phyloP scores from a whole-genome alignment of 345 rosid species.

The Chamaenerion angustifolium region DNA sequence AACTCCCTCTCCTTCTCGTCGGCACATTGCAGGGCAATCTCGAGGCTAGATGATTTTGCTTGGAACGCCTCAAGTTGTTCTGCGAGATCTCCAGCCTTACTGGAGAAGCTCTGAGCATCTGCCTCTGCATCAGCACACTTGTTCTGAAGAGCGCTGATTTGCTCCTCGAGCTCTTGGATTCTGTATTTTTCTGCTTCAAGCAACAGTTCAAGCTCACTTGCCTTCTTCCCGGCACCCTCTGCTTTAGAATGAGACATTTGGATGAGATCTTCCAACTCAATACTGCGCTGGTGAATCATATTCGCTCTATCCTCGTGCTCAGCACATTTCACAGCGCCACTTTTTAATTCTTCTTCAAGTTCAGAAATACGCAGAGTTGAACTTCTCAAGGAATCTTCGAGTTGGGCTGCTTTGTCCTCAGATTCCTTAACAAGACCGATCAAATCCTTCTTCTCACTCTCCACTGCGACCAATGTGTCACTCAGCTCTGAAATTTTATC shows the following conservation, averaged over 20 bases:
- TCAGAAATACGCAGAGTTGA: conserved; percentile 28
- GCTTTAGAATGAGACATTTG: conserved; percentile 54
- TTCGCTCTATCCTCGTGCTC: conserved; percentile 62
- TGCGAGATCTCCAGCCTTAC: conserved; percentile 46
- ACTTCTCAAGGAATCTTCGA: conserved; percentile 48
- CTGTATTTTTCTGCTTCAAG: conserved; percentile 83
- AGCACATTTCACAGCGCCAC: conserved; percentile 32
- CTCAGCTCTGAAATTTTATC: conserved; percentile 45
- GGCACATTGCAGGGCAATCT: conserved; percentile 48
- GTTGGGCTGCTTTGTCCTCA: conserved; percentile 29
- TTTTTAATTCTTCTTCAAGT: conserved; percentile 52
- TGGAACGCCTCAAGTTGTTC: conserved; percentile 65
- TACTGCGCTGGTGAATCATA: conserved; percentile 47
- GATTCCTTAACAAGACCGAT: conserved; percentile 31
- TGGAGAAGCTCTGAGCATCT: conserved; percentile 33
- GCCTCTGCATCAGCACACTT: conserved; percentile 54
- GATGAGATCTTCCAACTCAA: conserved; percentile 51
- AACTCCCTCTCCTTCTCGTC: conserved; percentile 50
- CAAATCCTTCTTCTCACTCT: conserved; percentile 45
- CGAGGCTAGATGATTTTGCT: conserved; percentile 57
- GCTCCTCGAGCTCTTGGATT: conserved; percentile 91
- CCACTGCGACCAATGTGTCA: conserved; percentile 29
- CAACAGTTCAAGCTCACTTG: conserved; percentile 66
- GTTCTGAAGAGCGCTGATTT: conserved; percentile 48
- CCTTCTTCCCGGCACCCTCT: conserved; percentile 60